Evolutionary conservation across 2,329 filamentous ascomycete species (phyloP), one percentile per base, ranked within the genome.

Genomic region (Aspergillus amoenus): DNA sequence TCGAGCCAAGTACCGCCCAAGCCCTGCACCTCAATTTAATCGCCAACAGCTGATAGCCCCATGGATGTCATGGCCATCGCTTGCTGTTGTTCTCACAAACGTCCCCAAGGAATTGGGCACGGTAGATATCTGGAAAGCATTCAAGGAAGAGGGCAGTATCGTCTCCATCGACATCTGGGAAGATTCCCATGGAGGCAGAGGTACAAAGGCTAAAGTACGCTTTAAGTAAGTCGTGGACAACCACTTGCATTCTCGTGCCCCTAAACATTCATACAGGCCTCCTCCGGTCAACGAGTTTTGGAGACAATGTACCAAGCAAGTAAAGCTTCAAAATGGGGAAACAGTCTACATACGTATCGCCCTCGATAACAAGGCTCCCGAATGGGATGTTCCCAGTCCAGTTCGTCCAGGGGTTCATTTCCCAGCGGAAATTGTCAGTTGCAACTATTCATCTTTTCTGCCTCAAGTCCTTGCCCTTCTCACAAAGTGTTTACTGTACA

Each of bases 131-230:
- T 84, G 81, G 69, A 66, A 76, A 2, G 79, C 79, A 17, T 83
- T 91, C 59, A 69, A 73, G 1, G 58, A 64, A 0, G 76, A 84
- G 57, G 86, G 87, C 1, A 73, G 73, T 5, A 78, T 90, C 12
- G 71, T 71, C 3, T 81, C 73, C 37, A 82, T 90, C 37, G 83
- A 88, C 13, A 74, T 89, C 1, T 80, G 77, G 48, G 79, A 83
- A 46, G 66, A 75, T 48, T 58, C 63, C 5, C 61, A 73, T 30
- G 73, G 81, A n/a, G 57, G 73, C 24, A 67, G 73, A 53, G 71
- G 71, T 32, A 73, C 75, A 0, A 69, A 42, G 22, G 85, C 77
- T 1, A 79, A 75, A 17, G 71, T 90, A 34, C 76, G 75, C 2
- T 88, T 89, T 60, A 81, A 79, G 67, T 78, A 55, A 24, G 65